Evolutionary conservation across 352 stramenopile species (phyloP), one percentile per base, ranked within the genome.

Genomic region (Phytophthora macrochlamydospora): DNA sequence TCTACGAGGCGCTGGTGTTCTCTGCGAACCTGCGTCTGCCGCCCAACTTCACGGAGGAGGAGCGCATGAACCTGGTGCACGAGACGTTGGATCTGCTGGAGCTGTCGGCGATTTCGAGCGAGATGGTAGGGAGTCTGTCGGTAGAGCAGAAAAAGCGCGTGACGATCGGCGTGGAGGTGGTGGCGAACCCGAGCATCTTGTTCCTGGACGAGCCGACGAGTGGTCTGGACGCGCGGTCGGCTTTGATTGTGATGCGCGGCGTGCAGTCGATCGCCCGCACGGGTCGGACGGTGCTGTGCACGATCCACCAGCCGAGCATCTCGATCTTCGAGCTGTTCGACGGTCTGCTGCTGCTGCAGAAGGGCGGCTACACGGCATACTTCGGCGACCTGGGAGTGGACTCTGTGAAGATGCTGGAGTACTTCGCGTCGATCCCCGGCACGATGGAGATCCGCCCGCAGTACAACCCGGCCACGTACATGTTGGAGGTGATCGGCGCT

Each of bases 161-260:
- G n/a, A 95, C 92, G 8, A 98, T 98, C 55, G 95, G 82, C n/a
- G 83, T 97, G 7, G 92, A 99, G 69, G 78, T 99, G 29, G 94
- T 97, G 7, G 72, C 89, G 4, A 98, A 98, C 66, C 95, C 95
- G 30, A 94, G 93, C 58, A 81, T 99, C 28, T 56, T 99, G 59
- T 97, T 99, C 67, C 62, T 99, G 30, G 94, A 98, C 51, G 96
- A 98, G 56, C 93, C 95, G 0, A 98, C 93, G 0, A 92, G 74
- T 63, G 90, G 91, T 8, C 67, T 98, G 18, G 93, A 98, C 61
- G 79, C 87, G 1, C 87, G 81, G 7, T 89, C 93, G 37, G 93
- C 93, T 8, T 70, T 90, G 35, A 91, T 94, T 49, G 87, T 98
- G 48, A 97, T 98, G 65, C 73, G 78, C 4, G 85, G 85, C 7